Conservation (phyloP, 805 yeast species). For the Candida taoyuanica region DNA sequence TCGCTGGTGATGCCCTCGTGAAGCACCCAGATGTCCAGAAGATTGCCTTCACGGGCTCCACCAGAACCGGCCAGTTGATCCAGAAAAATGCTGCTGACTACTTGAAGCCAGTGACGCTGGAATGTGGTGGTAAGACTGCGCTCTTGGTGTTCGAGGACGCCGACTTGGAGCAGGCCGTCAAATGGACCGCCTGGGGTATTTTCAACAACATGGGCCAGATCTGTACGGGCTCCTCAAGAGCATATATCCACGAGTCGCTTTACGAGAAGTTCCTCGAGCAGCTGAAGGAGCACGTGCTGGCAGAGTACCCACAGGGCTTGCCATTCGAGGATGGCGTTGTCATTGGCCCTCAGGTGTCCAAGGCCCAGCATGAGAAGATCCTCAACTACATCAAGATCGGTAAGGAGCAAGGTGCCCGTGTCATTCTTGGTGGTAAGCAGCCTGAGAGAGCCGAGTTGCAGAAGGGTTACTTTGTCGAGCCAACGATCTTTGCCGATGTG, state of each 20-base stretch:
- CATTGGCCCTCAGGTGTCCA: conserved; percentile 55
- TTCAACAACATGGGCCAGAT: conserved; percentile 61
- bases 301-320: conserved; percentile 39
- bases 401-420: conserved; percentile 48
- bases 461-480: conserved; percentile 38
- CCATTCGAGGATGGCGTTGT: conserved; percentile 39
- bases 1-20: conserved; percentile 43
- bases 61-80: conserved; percentile 42
- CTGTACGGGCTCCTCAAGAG: conserved; percentile 60
- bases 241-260: conserved; percentile 50
- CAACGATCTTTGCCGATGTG: conserved; percentile 46
- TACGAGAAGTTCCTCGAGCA: conserved; percentile 46
- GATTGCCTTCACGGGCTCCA: conserved; percentile 54
- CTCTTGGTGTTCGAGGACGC: conserved; percentile 44
- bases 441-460: conserved; percentile 26
- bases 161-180: conserved; percentile 41
- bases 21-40: conserved; percentile 43
- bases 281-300: conserved; percentile 32
- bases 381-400: conserved; percentile 44
- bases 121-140: conserved; percentile 52
- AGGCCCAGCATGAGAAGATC: conserved; percentile 43
- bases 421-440: conserved; percentile 40
- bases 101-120: conserved; percentile 44
- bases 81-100: conserved; percentile 39
- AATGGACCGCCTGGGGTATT: conserved; percentile 52